Base-by-base conservation (phyloP, 371 early-diverging fungal species). In the Lichtheimia hyalospora region DNA sequence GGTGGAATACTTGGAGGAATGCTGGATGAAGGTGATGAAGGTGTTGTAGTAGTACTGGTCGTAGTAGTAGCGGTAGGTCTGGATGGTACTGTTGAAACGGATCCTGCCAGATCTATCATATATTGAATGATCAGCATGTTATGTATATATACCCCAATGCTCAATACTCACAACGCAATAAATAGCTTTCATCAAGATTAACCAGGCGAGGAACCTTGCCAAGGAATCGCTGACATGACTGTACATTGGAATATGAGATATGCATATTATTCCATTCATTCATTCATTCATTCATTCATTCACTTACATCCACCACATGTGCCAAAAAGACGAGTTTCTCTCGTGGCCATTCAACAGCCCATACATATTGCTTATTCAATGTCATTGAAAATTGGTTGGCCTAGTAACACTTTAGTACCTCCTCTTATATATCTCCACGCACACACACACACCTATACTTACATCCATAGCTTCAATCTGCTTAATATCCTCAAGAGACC, bases 401-500 rank as follows among this genome's bases (percentile, higher is more conserved):
- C 82, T 82, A 63, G 15, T 8, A 21, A 3, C 10, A 8, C 52
- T 6, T 52, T 14, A 25, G 34, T 24, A 16, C 21, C n/a, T 8
- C 10, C 10, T 10, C 34, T 34, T 34, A 2, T n/a, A 34, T 10
- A 10, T 34, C 34, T 8, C 4, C 27, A 2, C 21, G 7, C 43
- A 3, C 15, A 28, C 21, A 16, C 3, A n/a, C n/a, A 24, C 40
- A 8, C 15, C 12, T 7, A n/a, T 43, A 25, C 69, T 69, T 83
- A 84, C 84, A 67, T 85, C 86, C 43, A 85, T 65, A 56, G 75
- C 73, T 67, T 77, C 76, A 42, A 83, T 75, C 12, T 76, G 76
- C 51, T 69, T 76, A 42, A 85, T 79, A 58, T 85, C 86, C 39
- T 85, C 86, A 34, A 85, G 60, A 49, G 74, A 63, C 86, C 86